These are phyloP conservation scores for Solanum neorickii DNA, from an alignment of 257 asterid genomes.

Conservation along the genomic window DNA sequence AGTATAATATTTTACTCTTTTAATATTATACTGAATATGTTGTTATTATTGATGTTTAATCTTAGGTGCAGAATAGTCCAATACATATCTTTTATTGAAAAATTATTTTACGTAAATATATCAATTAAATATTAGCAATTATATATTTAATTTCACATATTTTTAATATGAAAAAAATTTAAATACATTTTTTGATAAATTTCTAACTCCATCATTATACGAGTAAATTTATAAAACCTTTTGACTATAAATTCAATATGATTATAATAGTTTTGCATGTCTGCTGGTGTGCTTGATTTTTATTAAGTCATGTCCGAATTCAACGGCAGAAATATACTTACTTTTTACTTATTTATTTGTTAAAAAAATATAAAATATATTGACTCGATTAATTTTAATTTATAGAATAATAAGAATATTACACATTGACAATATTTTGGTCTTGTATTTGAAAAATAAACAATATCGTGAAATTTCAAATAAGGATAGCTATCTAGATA, in stretches of 20 bases:
- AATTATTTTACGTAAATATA: too few relatives aligned
- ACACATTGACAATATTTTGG: background rate
- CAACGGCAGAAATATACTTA: background rate
- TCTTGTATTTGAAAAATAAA: background rate
- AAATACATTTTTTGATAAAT: too few relatives aligned
- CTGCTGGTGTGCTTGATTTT: background rate
- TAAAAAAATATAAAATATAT: background rate
- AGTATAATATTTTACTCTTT: too few relatives aligned
- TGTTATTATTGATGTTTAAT: too few relatives aligned
- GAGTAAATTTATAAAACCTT: background rate
- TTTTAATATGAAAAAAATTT: too few relatives aligned
- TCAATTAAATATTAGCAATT: too few relatives aligned
- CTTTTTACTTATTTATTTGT: background rate
- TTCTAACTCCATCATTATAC: too few relatives aligned
- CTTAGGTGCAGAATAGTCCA: too few relatives aligned
- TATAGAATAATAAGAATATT: background rate
- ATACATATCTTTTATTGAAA: too few relatives aligned
- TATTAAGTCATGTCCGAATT: background rate
- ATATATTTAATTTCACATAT: too few relatives aligned
- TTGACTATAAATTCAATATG: background rate
- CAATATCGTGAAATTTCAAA: background rate
- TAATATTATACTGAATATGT: too few relatives aligned
- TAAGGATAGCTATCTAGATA: background rate
- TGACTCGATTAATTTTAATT: background rate
- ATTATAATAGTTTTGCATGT: background rate